phyloP scores from a whole-genome alignment of 2,329 filamentous ascomycete genomes.

The Fonsecaea erecta region DNA sequence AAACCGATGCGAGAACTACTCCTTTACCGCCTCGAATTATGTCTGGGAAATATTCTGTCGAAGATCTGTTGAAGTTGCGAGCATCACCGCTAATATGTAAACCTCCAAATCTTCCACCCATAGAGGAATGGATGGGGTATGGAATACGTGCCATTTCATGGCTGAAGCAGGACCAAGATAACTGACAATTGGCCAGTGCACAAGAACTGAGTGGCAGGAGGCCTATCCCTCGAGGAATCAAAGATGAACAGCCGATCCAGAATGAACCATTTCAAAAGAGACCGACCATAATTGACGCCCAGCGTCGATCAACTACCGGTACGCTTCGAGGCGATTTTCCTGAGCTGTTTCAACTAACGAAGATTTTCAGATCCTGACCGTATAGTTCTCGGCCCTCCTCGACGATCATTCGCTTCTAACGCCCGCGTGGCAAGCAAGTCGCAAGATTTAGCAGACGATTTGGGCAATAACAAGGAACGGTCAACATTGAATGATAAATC shows the following conservation, averaged over 20 bases:
- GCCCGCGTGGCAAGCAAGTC: conserved; percentile 55
- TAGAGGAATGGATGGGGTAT: conserved; percentile 97
- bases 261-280: conserved; percentile 39
- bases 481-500: conserved; percentile 22
- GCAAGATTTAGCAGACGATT: conserved; percentile 24
- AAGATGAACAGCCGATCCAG: conserved; percentile 29
- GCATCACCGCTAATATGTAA: conserved; percentile 82
- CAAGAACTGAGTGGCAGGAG: conserved; percentile 47
- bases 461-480: conserved; percentile 13
- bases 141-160: conserved; percentile 17
- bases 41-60: conserved; percentile 70
- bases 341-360: conserved; percentile 32
- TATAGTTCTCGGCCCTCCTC: conserved; percentile 82
- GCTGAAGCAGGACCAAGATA: conserved; percentile 15
- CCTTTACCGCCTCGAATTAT: conserved; percentile 27
- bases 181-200: conserved; percentile 44
- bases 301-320: conserved; percentile 56
- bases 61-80: conserved; percentile 75
- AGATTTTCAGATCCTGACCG: conserved; percentile 65
- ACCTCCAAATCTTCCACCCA: conserved; percentile 76
- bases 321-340: conserved; percentile 41
- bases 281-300: conserved; percentile 49
- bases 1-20: conserved; percentile 25
- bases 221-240: conserved; percentile 27
- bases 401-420: conserved; percentile 76